Conservation (phyloP, 495 filamentous ascomycete genomes). For the Penicillium turbatum region DNA sequence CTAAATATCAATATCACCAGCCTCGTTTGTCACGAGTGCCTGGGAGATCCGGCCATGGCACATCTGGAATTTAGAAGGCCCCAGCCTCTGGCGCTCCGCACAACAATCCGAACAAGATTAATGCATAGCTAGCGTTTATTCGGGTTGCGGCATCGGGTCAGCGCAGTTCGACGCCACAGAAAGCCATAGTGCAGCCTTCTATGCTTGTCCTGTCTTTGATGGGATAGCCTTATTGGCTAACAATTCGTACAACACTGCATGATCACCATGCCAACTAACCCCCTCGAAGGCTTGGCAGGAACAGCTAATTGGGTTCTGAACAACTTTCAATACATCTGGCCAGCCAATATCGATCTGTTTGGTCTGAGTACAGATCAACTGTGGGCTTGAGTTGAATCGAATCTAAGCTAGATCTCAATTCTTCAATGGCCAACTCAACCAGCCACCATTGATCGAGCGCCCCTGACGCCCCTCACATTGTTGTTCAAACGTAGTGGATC, state of each 20-base stretch:
- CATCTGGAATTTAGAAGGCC: neutral
- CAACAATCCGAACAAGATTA: neutral
- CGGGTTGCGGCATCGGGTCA: neutral
- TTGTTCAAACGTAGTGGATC: conserved; percentile 7
- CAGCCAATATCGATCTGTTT: neutral
- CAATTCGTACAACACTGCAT: neutral
- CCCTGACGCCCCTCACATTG: conserved; percentile 9
- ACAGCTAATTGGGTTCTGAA: neutral
- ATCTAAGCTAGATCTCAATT: neutral
- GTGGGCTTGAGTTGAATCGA: neutral
- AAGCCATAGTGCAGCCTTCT: neutral
- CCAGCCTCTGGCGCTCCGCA: neutral
- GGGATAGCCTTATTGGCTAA: neutral
- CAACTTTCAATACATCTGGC: neutral
- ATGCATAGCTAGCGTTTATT: neutral
- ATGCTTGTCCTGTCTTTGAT: neutral
- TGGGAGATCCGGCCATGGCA: neutral
- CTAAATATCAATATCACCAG: neutral
- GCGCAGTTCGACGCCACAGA: neutral
- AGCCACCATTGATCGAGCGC: neutral
- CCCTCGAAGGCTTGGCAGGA: neutral
- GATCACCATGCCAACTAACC: neutral
- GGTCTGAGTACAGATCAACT: neutral
- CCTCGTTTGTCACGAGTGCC: neutral
- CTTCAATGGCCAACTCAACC: neutral